Conservation (phyloP, 176 grass and related monocot species). For the Paspalum vaginatum region DNA sequence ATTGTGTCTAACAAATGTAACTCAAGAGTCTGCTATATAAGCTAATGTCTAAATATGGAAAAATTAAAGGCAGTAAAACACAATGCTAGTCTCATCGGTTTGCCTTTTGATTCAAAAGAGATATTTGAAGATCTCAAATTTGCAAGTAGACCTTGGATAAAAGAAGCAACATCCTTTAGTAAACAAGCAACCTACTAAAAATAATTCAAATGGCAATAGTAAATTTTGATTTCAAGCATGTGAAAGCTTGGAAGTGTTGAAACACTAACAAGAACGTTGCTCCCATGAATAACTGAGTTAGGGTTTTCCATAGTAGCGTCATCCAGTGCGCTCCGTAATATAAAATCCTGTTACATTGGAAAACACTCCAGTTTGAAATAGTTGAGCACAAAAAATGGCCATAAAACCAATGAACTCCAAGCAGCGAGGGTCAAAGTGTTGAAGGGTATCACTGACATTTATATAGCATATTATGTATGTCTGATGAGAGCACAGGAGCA, state of each 20-base stretch:
- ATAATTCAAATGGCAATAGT: constrained; percentile 10
- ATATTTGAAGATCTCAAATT: constrained; percentile 65
- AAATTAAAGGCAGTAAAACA: not conserved
- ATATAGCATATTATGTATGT: constrained; percentile 85
- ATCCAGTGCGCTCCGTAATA: constrained; percentile 71
- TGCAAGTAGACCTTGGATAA: constrained; percentile 79
- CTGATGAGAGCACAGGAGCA: constrained; percentile 65
- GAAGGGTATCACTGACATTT: constrained; percentile 57
- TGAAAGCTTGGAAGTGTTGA: constrained; percentile 35
- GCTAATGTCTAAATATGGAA: constrained; percentile 3
- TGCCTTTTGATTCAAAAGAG: constrained; percentile 64
- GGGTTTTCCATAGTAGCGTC: constrained; percentile 66
- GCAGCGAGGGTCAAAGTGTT: not conserved
- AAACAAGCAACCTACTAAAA: constrained; percentile 64
- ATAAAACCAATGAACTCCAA: constrained; percentile 25
- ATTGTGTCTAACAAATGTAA: constrained; percentile 13
- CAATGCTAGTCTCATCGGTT: constrained; percentile 60
- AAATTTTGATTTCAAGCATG: constrained; percentile 38
- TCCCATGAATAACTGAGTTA: constrained; percentile 60
- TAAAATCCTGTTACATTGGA: constrained; percentile 75
- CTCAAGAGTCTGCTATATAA: constrained; percentile 32
- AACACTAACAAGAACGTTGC: constrained; percentile 69
- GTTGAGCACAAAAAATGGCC: constrained; percentile 33
- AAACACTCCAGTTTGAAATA: constrained; percentile 36
- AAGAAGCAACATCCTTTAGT: constrained; percentile 84